phyloP scores from a whole-genome alignment of 352 stramenopile species.

The Globisporangium ultimum region DNA sequence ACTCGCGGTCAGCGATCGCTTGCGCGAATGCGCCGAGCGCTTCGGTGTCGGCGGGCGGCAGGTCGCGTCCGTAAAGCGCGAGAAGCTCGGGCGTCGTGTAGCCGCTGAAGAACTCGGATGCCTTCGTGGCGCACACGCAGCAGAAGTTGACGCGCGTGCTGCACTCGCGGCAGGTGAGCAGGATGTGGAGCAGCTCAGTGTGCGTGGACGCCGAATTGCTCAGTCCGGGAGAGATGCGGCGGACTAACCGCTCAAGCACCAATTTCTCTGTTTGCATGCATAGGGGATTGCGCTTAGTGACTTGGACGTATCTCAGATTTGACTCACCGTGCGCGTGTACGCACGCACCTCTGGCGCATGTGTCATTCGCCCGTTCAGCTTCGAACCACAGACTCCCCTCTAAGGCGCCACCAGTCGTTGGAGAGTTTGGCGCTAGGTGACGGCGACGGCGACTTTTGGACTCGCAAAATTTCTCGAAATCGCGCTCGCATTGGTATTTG shows the following conservation, averaged over 20 bases:
- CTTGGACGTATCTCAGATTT: not conserved
- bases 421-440: not conserved
- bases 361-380: slow-evolving; percentile 37
- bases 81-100: slow-evolving; percentile 52
- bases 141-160: slow-evolving; percentile 57
- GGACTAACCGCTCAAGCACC: slow-evolving; percentile 51
- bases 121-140: slow-evolving; percentile 31
- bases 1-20: slow-evolving; percentile 36
- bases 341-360: slow-evolving; percentile 25
- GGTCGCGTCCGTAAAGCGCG: slow-evolving; percentile 46
- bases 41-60: slow-evolving; percentile 46
- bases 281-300: too few species aligned
- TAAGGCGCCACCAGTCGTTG: slow-evolving; percentile 6
- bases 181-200: slow-evolving; percentile 48
- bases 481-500: slow-evolving; percentile 49
- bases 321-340: too few species aligned
- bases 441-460: slow-evolving; percentile 23
- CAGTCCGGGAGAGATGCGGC: slow-evolving; percentile 60
- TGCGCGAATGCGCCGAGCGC: slow-evolving; percentile 39
- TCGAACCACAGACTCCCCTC: slow-evolving; percentile 24
- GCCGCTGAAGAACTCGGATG: slow-evolving; percentile 62
- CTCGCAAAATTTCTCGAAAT: slow-evolving; percentile 44
- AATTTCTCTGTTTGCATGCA: slow-evolving; percentile 32
- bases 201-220: slow-evolving; percentile 54
- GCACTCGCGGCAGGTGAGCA: slow-evolving; percentile 54